A percentile compares a stretch with the other conserved stretches of the same genome.
Conservation (phyloP, 2,329 filamentous ascomycete genomes). For the Penicillium italicum region DNA sequence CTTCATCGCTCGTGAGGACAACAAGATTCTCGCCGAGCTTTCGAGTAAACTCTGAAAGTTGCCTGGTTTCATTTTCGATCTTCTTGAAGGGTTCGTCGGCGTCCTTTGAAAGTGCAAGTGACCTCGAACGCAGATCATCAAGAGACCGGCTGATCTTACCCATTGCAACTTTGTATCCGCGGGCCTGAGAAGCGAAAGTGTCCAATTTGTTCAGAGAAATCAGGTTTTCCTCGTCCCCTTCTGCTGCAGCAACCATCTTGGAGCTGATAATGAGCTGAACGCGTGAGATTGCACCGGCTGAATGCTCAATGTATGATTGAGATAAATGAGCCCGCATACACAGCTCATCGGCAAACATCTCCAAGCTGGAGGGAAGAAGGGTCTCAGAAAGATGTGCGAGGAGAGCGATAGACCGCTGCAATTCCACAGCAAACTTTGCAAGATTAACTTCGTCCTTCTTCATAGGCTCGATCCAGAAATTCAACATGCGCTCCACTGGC, state of each 20-base stretch:
- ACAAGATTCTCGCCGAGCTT: slow-evolving; percentile 66
- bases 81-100: slow-evolving; percentile 67
- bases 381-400: slow-evolving; percentile 83
- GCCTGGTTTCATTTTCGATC: slow-evolving; percentile 61
- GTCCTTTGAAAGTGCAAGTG: slow-evolving; percentile 67
- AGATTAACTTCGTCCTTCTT: slow-evolving; percentile 83
- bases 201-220: slow-evolving; percentile 70
- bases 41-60: slow-evolving; percentile 64
- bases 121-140: slow-evolving; percentile 72
- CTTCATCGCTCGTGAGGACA: slow-evolving; percentile 66
- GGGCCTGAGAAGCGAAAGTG: slow-evolving; percentile 66
- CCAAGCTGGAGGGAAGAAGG: slow-evolving; percentile 65
- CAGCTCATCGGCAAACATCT: slow-evolving; percentile 72
- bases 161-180: slow-evolving; percentile 78
- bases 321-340: slow-evolving; percentile 73
- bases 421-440: slow-evolving; percentile 72
- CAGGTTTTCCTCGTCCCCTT: slow-evolving; percentile 66
- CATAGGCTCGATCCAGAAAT: slow-evolving; percentile 80
- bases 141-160: slow-evolving; percentile 73
- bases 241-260: slow-evolving; percentile 54
- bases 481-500: slow-evolving; percentile 83
- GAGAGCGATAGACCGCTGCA: slow-evolving; percentile 79
- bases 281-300: slow-evolving; percentile 64
- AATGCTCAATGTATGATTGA: slow-evolving; percentile 77
- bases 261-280: slow-evolving; percentile 64